Evolutionary conservation across 164 flowering plant genomes (phyloP), one percentile per base, ranked within the genome.

Genomic region (Pachysandra terminalis): DNA sequence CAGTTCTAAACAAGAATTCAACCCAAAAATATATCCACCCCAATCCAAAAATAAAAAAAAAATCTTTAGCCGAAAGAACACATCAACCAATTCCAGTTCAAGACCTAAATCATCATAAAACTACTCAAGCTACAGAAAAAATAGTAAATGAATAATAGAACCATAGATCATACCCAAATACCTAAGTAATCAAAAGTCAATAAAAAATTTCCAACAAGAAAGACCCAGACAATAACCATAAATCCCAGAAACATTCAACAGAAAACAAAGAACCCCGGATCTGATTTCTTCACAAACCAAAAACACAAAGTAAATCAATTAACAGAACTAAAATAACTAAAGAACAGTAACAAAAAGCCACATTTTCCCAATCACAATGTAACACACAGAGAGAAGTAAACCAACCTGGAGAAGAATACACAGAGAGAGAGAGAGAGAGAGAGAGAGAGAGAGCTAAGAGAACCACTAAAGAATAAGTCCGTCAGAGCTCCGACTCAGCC

Each of bases 401-500:
- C 53, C 52, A 40, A 63, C n/a, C 27, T 19, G n/a, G 57, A 28
- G 49, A 32, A 32, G 37, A 7, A 32, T 3, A 32, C 37, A 3
- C 3, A 56, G 73, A 56, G 40, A 49, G 61, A 59, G 60, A n/a
- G n/a, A n/a, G n/a, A n/a, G n/a, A n/a, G n/a, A n/a, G n/a, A n/a
- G n/a, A n/a, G n/a, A n/a, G n/a, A n/a, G n/a, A n/a, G n/a, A n/a
- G n/a, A n/a, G n/a, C n/a, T n/a, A n/a, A n/a, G n/a, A n/a, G n/a
- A n/a, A n/a, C n/a, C n/a, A n/a, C 37, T 32, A 3, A 32, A 28
- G 67, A n/a, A n/a, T n/a, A 26, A 61, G 70, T 49, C 74, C 76
- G 74, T 66, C 71, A 68, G 79, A 71, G 74, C 72, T 73, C 74
- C 23, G 56, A 22, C 48, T 41, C 28, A 61, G 27, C 69, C 55